These are phyloP conservation scores for Suhomyces emberorum DNA, from an alignment of 805 yeast genomes.

Conservation along the genomic window DNA sequence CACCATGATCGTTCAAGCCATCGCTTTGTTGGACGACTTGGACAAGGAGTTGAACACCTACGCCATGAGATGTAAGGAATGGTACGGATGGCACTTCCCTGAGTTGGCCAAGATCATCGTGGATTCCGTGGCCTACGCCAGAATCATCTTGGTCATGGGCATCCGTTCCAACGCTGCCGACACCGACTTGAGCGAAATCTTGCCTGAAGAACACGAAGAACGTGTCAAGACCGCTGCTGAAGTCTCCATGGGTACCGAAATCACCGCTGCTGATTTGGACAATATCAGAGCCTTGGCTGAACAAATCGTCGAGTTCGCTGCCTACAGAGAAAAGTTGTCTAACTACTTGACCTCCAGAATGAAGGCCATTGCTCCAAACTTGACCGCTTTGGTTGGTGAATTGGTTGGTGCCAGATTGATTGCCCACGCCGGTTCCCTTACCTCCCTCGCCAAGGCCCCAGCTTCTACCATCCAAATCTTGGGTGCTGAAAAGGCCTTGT, in stretches of 20 bases:
- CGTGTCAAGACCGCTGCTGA: constrained; percentile 93
- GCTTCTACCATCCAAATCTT: constrained; percentile 97
- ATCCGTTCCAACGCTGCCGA: constrained; percentile 86
- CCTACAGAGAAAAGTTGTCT: constrained; percentile 93
- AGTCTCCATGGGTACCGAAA: constrained; percentile 99
- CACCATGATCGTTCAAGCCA: constrained; percentile 98
- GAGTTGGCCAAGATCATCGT: constrained; percentile 96
- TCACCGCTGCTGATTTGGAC: constrained; percentile 82
- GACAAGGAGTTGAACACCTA: constrained; percentile 97
- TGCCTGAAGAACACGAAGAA: constrained; percentile 47
- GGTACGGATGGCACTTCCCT: constrained; percentile 99
- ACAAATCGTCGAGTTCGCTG: constrained; percentile 93
- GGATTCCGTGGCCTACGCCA: constrained; percentile 95
- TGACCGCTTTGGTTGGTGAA: constrained; percentile 94
- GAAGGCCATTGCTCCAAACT: constrained; percentile 98
- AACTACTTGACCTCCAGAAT: constrained; percentile 89
- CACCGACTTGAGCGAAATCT: constrained; percentile 64
- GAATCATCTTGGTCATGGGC: constrained; percentile 92
- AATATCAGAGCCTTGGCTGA: constrained; percentile 91
- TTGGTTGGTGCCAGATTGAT: constrained; percentile 97
- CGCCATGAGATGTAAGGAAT: constrained; percentile 98
- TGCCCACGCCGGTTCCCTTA: constrained; percentile 94
- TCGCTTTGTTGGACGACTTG: constrained; percentile 91
- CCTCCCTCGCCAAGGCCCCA: constrained; percentile 95
- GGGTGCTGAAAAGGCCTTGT: constrained; percentile 98